These are phyloP conservation scores for Teratosphaeria zuluensis DNA, from an alignment of 2,329 filamentous ascomycete genomes.

Conservation along the genomic window DNA sequence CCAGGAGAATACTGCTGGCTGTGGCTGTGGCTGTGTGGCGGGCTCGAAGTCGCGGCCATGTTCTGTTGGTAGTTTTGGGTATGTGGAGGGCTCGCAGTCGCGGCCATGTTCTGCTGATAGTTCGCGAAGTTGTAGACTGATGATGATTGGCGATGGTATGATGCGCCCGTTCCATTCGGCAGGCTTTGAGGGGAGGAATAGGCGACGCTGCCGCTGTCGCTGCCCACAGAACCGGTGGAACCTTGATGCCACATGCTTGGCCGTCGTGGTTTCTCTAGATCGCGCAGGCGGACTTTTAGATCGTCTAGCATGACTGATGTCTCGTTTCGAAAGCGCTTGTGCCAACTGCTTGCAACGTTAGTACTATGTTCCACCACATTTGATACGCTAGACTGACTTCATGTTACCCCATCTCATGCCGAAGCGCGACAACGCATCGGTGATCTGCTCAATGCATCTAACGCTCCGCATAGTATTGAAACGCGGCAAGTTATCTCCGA, in stretches of 20 bases:
- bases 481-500: constrained; percentile 19
- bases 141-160: constrained; percentile 3
- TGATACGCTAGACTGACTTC: constrained; percentile 16
- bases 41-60: constrained; percentile 5
- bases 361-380: neutral
- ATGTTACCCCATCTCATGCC: constrained; percentile 41
- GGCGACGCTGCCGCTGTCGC: constrained; percentile 13
- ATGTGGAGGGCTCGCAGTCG: constrained; percentile 9
- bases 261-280: constrained; percentile 18
- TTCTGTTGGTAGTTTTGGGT: constrained; percentile 3
- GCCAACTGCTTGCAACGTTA: constrained; percentile 30
- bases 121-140: constrained; percentile 4
- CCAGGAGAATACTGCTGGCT: constrained; percentile 5
- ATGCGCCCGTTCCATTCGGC: neutral
- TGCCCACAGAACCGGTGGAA: constrained; percentile 18
- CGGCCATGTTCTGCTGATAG: neutral
- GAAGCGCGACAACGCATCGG: constrained; percentile 35
- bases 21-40: constrained; percentile 8
- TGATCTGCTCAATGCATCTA: constrained; percentile 39
- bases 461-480: constrained; percentile 33
- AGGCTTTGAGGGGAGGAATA: constrained; percentile 13
- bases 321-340: constrained; percentile 39
- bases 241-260: constrained; percentile 21
- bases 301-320: constrained; percentile 32
- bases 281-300: constrained; percentile 30